These are phyloP conservation scores for Phoma sp. DNA, from an alignment of 2,329 filamentous ascomycete species.

Conservation along the genomic window DNA sequence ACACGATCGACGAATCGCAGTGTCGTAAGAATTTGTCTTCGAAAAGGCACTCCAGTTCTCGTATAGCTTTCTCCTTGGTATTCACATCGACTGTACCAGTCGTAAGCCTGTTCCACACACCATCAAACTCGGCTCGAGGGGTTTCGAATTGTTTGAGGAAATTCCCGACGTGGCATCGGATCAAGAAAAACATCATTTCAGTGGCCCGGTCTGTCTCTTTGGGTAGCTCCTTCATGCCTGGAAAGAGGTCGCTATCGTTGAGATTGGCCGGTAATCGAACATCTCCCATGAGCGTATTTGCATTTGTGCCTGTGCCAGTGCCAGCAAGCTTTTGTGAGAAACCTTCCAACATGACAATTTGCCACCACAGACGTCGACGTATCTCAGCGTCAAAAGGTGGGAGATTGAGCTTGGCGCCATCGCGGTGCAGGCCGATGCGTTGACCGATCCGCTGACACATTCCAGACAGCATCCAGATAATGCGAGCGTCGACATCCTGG, in stretches of 20 bases:
- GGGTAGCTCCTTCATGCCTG: slow-evolving; percentile 53
- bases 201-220: slow-evolving; percentile 51
- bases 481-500: slow-evolving; percentile 56
- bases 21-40: slow-evolving; percentile 49
- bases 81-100: slow-evolving; percentile 24
- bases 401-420: slow-evolving; percentile 59
- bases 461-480: slow-evolving; percentile 69
- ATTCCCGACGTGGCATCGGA: slow-evolving; percentile 51
- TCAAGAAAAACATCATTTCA: slow-evolving; percentile 58
- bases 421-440: slow-evolving; percentile 66
- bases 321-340: slow-evolving; percentile 63
- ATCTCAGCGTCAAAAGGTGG: slow-evolving; percentile 65
- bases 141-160: slow-evolving; percentile 40
- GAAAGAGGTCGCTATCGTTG: slow-evolving; percentile 57
- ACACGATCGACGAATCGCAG: slow-evolving; percentile 44
- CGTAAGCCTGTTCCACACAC: slow-evolving; percentile 31
- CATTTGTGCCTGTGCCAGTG: slow-evolving; percentile 44
- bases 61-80: slow-evolving; percentile 43
- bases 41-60: slow-evolving; percentile 50
- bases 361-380: slow-evolving; percentile 62
- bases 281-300: slow-evolving; percentile 54
- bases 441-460: slow-evolving; percentile 66
- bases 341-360: slow-evolving; percentile 66
- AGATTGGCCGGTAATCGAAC: slow-evolving; percentile 59
- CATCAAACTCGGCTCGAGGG: slow-evolving; percentile 28